phyloP scores from a whole-genome alignment of 2,329 filamentous ascomycete genomes.

The Fusarium bactridioides region DNA sequence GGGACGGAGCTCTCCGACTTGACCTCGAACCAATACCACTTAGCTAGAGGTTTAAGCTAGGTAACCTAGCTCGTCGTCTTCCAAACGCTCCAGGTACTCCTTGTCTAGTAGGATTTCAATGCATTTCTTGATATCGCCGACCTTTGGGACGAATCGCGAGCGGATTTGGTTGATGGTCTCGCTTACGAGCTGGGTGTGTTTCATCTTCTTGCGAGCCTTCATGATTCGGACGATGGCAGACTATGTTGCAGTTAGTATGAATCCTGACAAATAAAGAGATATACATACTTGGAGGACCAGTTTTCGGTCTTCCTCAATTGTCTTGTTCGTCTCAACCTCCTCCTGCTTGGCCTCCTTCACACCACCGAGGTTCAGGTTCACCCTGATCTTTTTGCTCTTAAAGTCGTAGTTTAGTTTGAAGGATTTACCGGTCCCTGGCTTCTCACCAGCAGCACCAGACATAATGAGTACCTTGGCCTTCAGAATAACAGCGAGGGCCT shows the following conservation, averaged over 20 bases:
- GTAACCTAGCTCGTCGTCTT: slow-evolving; percentile 94
- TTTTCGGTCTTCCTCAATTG: slow-evolving; percentile 97
- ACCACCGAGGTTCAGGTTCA: slow-evolving; percentile 94
- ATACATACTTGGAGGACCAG: slow-evolving; percentile 89
- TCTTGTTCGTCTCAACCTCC: slow-evolving; percentile 97
- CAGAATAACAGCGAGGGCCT: slow-evolving; percentile 83
- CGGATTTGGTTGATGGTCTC: slow-evolving; percentile 97
- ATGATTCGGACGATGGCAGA: slow-evolving; percentile 99
- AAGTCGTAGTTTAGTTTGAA: slow-evolving; percentile 93
- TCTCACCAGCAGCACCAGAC: slow-evolving; percentile 71
- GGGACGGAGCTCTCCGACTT: neutral
- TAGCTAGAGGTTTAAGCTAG: slow-evolving; percentile 69
- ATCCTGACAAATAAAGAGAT: neutral
- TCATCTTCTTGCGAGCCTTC: slow-evolving; percentile 99
- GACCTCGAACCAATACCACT: neutral
- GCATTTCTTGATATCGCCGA: slow-evolving; percentile 98
- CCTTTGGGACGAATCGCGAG: slow-evolving; percentile 89
- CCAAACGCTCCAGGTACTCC: slow-evolving; percentile 95
- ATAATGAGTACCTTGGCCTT: slow-evolving; percentile 90
- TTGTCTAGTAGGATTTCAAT: slow-evolving; percentile 99
- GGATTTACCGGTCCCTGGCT: slow-evolving; percentile 78
- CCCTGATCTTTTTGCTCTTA: slow-evolving; percentile 97
- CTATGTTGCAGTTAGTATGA: slow-evolving; percentile 57
- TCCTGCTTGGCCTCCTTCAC: slow-evolving; percentile 97
- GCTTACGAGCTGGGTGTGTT: slow-evolving; percentile 91